Conservation (phyloP, 306 rosid genomes). For the Trifolium subterraneum region DNA sequence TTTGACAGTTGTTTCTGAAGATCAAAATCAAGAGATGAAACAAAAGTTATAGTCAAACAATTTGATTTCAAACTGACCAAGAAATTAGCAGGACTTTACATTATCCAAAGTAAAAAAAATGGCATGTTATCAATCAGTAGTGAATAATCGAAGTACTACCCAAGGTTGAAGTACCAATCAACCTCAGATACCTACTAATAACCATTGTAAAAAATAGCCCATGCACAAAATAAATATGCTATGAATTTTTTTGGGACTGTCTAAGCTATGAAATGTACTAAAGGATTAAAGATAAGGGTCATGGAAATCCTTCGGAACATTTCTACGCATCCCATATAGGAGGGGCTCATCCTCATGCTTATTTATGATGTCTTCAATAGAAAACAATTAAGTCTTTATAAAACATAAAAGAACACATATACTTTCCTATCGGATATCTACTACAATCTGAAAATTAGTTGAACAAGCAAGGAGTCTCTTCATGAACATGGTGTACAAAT, state of each 20-base stretch:
- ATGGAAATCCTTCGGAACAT: neutral
- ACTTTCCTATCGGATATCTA: slow-evolving; percentile 7
- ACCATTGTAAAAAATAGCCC: slow-evolving; percentile 11
- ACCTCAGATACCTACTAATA: slow-evolving; percentile 19
- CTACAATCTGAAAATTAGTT: slow-evolving; percentile 25
- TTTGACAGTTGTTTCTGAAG: slow-evolving; percentile 85
- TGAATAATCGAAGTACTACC: slow-evolving; percentile 17
- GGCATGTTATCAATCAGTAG: slow-evolving; percentile 17
- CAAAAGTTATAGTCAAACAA: slow-evolving; percentile 39
- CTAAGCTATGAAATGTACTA: slow-evolving; percentile 20
- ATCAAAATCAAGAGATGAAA: slow-evolving; percentile 21
- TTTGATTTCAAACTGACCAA: slow-evolving; percentile 29
- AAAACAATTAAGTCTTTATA: slow-evolving; percentile 1
- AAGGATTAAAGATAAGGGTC: neutral
- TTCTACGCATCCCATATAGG: neutral
- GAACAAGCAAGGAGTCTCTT: slow-evolving; percentile 16
- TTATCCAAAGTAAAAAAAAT: neutral
- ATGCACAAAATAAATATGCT: neutral
- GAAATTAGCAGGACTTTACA: slow-evolving; percentile 6
- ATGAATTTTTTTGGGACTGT: slow-evolving; percentile 22
- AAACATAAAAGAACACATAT: slow-evolving; percentile 1
- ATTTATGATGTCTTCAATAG: neutral
- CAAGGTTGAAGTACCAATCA: slow-evolving; percentile 11
- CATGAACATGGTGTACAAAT: neutral
- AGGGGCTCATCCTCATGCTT: neutral